Evolutionary conservation across 1,139 yeast genomes (phyloP), one percentile per base, ranked within the genome.

Genomic region (Lodderomyces elongisporus): DNA sequence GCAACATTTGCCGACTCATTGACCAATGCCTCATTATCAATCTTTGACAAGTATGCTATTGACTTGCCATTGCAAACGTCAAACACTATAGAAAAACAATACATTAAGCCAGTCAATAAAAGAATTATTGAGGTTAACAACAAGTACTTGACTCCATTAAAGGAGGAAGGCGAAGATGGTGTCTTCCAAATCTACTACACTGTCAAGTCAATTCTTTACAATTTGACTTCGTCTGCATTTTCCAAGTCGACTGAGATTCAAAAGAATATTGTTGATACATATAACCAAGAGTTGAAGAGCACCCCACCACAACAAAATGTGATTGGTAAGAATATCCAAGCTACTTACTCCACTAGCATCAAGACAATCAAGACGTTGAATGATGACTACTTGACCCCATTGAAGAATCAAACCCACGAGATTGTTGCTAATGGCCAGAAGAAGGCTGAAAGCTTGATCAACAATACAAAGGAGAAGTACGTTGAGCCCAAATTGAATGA

Each of bases 401-500:
- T 66, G 45, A 63, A 57, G 44, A 48, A 50, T 28, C 66, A 65
- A 43, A 66, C 74, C 31, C 65, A 62, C 39, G 67, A 52, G 34
- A 60, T 58, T 44, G 66, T 60, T 24, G 44, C 43, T 32, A 57
- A 66, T 38, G 62, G 54, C 44, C 51, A 47, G 37, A 62, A 56
- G 47, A 70, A 69, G 32, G 70, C 62, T 42, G 51, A 58, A 14
- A 44, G 53, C 13, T 48, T 59, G 15, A 46, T 61, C 27, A 46
- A 55, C 25, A 64, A 60, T 12, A 63, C 66, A 28, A 62, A 58
- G 45, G 28, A 32, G 12, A 39, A 32, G 27, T n/a, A n/a, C n/a
- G 39, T 39, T 33, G 32, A 35, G 15, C 43, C 46, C 15, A 39
- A 34, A 32, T 28, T 42, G 28, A 37, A 41, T 23, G 44, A 42